Conservation (phyloP, 805 yeast species). For the Saccharomycopsis olivae region DNA sequence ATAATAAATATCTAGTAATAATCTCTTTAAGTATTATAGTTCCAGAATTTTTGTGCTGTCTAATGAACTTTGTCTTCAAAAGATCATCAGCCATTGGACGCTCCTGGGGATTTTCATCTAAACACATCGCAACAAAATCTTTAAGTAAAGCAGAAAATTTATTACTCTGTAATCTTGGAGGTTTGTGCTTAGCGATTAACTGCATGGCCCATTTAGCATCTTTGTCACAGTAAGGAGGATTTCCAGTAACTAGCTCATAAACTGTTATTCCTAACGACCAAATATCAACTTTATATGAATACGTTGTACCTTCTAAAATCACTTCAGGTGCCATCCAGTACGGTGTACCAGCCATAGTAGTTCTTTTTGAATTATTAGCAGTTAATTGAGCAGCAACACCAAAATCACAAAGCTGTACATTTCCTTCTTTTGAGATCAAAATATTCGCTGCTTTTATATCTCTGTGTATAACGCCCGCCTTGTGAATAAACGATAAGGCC, state of each 20-base stretch:
- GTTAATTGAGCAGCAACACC: conserved; percentile 96
- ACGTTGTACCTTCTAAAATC: conserved; percentile 77
- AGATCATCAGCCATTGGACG: conserved; percentile 83
- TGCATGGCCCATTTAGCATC: conserved; percentile 95
- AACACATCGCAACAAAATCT: conserved; percentile 81
- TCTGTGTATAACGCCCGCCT: conserved; percentile 86
- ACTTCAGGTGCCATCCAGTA: conserved; percentile 99
- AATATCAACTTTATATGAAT: conserved; percentile 88
- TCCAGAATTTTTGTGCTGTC: conserved; percentile 47
- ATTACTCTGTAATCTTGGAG: conserved; percentile 89
- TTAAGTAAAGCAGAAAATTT: conserved; percentile 67
- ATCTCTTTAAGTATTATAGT: conserved; percentile 60
- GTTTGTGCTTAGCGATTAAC: conserved; percentile 82
- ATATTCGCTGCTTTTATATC: conserved; percentile 97
- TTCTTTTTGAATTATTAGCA: conserved; percentile 62
- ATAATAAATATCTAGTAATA: conserved; percentile 57
- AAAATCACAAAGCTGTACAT: conserved; percentile 88
- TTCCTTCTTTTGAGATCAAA: conserved; percentile 78
- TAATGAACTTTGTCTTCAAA: conserved; percentile 62
- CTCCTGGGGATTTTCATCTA: conserved; percentile 88
- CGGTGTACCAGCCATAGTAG: conserved; percentile 93
- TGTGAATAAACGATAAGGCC: conserved; percentile 76
- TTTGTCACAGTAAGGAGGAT: conserved; percentile 93
- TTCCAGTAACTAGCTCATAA: conserved; percentile 92
- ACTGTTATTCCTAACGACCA: conserved; percentile 96